Conservation (phyloP, 2,329 filamentous ascomycete genomes). For the Ceratocystis papillata region DNA sequence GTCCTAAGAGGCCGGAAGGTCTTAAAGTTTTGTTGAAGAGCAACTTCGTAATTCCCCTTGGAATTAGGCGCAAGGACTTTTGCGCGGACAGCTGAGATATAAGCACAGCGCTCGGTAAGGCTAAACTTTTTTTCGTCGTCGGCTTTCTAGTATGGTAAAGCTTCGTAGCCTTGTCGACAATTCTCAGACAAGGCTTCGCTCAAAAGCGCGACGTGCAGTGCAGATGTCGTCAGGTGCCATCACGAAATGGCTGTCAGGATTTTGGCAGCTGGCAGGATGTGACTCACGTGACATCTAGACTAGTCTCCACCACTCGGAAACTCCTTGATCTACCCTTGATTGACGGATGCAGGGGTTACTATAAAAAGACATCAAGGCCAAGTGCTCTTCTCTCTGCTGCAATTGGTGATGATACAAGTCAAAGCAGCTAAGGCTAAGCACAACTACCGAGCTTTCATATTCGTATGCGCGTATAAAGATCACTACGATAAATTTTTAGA, state of each 20-base stretch:
- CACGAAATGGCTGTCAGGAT: not conserved
- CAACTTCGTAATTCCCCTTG: not conserved
- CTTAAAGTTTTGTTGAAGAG: too few relatives aligned
- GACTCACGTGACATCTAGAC: not conserved
- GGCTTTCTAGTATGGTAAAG: not conserved
- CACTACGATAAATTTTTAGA: too few relatives aligned
- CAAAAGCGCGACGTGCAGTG: not conserved
- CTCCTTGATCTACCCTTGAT: constrained; percentile 9
- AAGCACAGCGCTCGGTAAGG: not conserved
- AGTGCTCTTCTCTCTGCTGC: not conserved
- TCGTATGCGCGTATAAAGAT: too few relatives aligned
- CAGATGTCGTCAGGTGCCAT: not conserved
- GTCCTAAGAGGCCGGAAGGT: too few relatives aligned
- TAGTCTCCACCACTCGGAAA: not conserved
- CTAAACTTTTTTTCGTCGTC: not conserved
- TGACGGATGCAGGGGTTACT: constrained; percentile 1
- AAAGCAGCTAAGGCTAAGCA: not conserved
- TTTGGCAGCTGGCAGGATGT: not conserved
- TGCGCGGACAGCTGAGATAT: not conserved
- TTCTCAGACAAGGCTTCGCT: not conserved
- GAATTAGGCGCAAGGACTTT: not conserved
- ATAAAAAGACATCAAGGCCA: not conserved
- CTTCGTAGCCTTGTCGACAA: constrained; percentile 12
- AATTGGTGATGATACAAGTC: not conserved
- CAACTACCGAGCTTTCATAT: too few relatives aligned